These are phyloP conservation scores for Amaranthus tricolor DNA, from an alignment of 179 eudicot genomes.

Conservation along the genomic window DNA sequence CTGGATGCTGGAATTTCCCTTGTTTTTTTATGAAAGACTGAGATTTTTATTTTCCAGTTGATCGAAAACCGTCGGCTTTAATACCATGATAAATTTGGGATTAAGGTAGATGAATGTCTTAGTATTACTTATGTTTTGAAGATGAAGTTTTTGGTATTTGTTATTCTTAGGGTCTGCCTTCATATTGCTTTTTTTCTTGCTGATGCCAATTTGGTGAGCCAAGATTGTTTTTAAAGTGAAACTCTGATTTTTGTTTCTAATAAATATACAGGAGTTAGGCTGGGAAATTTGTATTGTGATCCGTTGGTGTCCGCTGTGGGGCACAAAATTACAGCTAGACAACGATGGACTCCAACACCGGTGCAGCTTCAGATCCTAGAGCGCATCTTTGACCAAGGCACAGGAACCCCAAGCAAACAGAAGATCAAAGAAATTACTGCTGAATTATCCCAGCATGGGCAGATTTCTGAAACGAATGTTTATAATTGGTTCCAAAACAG, in stretches of 20 bases:
- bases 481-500: constrained; percentile 97
- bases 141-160: background rate
- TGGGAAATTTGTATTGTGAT: constrained; percentile 74
- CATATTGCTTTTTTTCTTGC: background rate
- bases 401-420: constrained; percentile 85
- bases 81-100: background rate
- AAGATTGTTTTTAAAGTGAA: background rate
- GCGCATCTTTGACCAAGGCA: constrained; percentile 78
- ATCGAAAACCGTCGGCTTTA: too few species aligned
- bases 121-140: background rate
- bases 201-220: constrained; percentile 2
- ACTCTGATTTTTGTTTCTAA: background rate
- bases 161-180: background rate
- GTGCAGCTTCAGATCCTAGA: constrained; percentile 85
- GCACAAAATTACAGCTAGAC: constrained; percentile 75
- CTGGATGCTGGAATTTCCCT: too few species aligned
- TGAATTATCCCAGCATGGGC: constrained; percentile 79
- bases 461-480: constrained; percentile 88
- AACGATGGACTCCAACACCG: constrained; percentile 94
- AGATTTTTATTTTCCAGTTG: too few species aligned
- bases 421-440: constrained; percentile 83
- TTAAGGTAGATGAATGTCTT: constrained; percentile 2
- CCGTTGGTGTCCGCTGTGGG: constrained; percentile 62
- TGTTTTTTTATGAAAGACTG: too few species aligned
- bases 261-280: constrained; percentile 54